Evolutionary conservation across 1,139 yeast genomes (phyloP).

Genomic region (Yamadazyma conglobata): DNA sequence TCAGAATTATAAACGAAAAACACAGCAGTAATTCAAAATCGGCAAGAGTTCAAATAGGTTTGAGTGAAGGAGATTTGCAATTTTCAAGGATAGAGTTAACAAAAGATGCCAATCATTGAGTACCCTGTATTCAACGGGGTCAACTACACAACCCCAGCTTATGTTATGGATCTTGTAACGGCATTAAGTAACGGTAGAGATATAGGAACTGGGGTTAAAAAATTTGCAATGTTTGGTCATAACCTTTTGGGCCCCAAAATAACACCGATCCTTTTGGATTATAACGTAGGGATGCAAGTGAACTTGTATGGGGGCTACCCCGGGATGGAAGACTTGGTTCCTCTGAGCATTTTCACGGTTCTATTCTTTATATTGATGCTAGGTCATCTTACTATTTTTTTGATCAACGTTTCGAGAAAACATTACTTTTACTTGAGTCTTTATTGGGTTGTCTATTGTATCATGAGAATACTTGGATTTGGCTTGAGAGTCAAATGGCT

Average conservation of each 20-base stretch:
- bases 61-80: too few relatives aligned
- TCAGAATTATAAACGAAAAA: too few relatives aligned
- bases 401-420: slow-evolving; percentile 30
- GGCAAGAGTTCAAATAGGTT: too few relatives aligned
- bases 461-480: slow-evolving; percentile 30
- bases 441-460: slow-evolving; percentile 30
- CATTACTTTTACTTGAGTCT: slow-evolving; percentile 34
- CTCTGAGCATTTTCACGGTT: slow-evolving; percentile 29
- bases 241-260: slow-evolving; percentile 11
- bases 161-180: slow-evolving; percentile 8
- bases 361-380: slow-evolving; percentile 25
- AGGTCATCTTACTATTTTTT: slow-evolving; percentile 25
- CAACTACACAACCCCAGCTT: slow-evolving; percentile 9
- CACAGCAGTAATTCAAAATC: too few relatives aligned
- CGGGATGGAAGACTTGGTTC: slow-evolving; percentile 23
- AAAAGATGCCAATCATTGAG: slow-evolving; percentile 4
- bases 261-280: slow-evolving; percentile 10
- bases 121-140: slow-evolving; percentile 6
- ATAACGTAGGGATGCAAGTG: slow-evolving; percentile 10
- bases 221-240: slow-evolving; percentile 9
- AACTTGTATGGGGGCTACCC: slow-evolving; percentile 40
- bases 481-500: slow-evolving; percentile 31
- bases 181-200: slow-evolving; percentile 14
- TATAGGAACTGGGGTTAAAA: slow-evolving; percentile 13
- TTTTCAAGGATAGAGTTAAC: too few relatives aligned